phyloP scores from a whole-genome alignment of 2,329 filamentous ascomycete species.

The Colletotrichum chlorophyti region DNA sequence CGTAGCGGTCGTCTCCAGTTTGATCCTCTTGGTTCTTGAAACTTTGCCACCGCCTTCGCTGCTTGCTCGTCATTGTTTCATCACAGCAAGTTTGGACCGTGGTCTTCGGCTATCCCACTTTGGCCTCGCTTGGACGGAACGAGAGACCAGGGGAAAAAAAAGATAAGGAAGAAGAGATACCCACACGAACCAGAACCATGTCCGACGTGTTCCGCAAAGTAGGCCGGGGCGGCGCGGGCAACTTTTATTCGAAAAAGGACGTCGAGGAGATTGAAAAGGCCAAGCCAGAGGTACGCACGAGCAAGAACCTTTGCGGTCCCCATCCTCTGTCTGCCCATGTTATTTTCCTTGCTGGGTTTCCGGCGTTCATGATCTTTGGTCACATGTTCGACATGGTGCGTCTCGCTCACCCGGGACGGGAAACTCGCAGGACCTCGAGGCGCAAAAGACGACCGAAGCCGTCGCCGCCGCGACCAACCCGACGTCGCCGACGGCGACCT shows the following conservation, averaged over 20 bases:
- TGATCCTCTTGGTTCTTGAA: no score
- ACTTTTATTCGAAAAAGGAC: conserved; percentile 62
- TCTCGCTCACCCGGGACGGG: no score
- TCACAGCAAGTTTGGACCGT: neutral
- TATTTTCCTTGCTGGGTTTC: no score
- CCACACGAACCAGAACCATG: conserved; percentile 12
- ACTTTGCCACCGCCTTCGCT: no score
- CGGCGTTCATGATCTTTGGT: no score
- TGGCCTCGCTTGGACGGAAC: no score
- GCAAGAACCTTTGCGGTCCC: neutral
- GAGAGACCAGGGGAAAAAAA: no score
- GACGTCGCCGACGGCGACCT: conserved; percentile 25
- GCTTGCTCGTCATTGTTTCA: neutral
- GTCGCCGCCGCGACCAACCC: conserved; percentile 34
- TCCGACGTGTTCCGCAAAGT: conserved; percentile 56
- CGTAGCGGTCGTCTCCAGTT: no score
- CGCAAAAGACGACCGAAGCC: conserved; percentile 34
- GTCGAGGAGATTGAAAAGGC: conserved; percentile 50
- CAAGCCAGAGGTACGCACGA: conserved; percentile 27
- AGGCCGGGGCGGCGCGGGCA: conserved; percentile 70
- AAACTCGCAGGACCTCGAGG: conserved; percentile 41
- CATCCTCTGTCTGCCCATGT: no score
- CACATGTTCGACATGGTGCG: no score
- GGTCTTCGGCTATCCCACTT: no score
- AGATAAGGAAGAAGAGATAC: neutral